These are phyloP conservation scores for Alternaria dauci DNA, from an alignment of 2,329 filamentous ascomycete genomes.

Conservation along the genomic window DNA sequence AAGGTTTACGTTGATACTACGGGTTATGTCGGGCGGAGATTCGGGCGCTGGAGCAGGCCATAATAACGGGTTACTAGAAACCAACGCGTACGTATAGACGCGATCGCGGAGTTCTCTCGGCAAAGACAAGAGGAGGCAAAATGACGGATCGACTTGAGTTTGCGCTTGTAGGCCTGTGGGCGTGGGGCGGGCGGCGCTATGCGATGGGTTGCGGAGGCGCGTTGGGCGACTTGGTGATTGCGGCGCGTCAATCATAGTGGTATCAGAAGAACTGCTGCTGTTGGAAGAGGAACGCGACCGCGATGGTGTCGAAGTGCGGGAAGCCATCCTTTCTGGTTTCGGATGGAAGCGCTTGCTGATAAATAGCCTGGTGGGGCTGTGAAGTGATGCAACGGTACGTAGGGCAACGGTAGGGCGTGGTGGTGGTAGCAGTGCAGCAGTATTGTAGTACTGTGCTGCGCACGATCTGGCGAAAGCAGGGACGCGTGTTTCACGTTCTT, in stretches of 20 bases:
- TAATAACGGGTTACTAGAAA: constrained; percentile 44
- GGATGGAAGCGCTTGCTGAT: constrained; percentile 9
- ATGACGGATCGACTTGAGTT: constrained; percentile 29
- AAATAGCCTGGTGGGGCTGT: constrained; percentile 17
- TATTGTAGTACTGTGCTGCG: not conserved
- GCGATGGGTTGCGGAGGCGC: constrained; percentile 37
- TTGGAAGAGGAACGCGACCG: constrained; percentile 41
- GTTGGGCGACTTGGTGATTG: constrained; percentile 35
- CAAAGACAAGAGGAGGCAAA: constrained; percentile 47
- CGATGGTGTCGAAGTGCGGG: constrained; percentile 40
- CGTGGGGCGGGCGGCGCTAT: constrained; percentile 20
- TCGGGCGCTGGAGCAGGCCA: constrained; percentile 38
- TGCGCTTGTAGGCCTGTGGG: constrained; percentile 3
- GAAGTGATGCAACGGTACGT: constrained; percentile 9
- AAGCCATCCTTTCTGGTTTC: constrained; percentile 34
- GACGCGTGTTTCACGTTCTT: not conserved
- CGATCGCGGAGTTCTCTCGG: constrained; percentile 50
- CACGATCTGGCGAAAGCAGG: not conserved
- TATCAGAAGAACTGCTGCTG: constrained; percentile 43
- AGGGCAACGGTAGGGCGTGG: constrained; percentile 5
- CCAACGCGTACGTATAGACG: constrained; percentile 46
- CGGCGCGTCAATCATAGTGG: constrained; percentile 46
- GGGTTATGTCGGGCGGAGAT: constrained; percentile 8
- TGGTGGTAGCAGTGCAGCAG: constrained; percentile 5
- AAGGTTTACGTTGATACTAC: constrained; percentile 38